Base-by-base conservation (phyloP, 805 yeast genomes). In the Yarrowia yakushimensis region DNA sequence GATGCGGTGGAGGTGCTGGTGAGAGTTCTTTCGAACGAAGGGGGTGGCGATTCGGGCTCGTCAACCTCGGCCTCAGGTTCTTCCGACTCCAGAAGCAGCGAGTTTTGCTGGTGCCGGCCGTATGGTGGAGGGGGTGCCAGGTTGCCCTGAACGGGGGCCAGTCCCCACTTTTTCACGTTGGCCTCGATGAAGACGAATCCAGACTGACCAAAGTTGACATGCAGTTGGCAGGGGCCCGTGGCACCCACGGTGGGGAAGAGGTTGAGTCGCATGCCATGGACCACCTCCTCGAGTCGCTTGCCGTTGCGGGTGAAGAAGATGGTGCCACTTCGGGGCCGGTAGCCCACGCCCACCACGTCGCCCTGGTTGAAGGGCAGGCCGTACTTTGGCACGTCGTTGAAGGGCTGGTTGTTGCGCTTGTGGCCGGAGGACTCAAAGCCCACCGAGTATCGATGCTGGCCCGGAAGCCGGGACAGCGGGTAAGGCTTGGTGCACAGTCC, bases 81-180 rank as follows among this genome's bases (percentile, higher is more conserved):
- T 13, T 41, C 48, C 3, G 46, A 39, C 30, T 55, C 61, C 28
- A 55, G 28, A 11, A 93, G 75, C 61, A 93, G 73, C 4, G 91
- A 84, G 71, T 92, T 97, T 50, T 85, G 85, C 46, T 83, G 84
- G 69, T 85, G 91, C 63, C 85, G 83, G 54, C 89, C 88, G 74
- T 93, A 93, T 10, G 94, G 86, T 1, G 99, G 99, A 2, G 98
- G 97, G 5, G 98, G 96, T 3, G 96, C 87, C 64, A 91, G 87
- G 54, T 81, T 82, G 1, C 98, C 99, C 67, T 86, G 88, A 39
- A 87, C 79, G 2, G 94, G 93, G n/a, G 96, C 97, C 69, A 87
- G 86, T 6, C 97, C 96, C 97, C 97, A 91, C 72, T 88, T 90
- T 72, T 91, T 91, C 37, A 92, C 96, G 71, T 91, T 90, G 1